These are phyloP conservation scores for Nemania sp. DNA, from an alignment of 2,329 filamentous ascomycete species.

Conservation along the genomic window DNA sequence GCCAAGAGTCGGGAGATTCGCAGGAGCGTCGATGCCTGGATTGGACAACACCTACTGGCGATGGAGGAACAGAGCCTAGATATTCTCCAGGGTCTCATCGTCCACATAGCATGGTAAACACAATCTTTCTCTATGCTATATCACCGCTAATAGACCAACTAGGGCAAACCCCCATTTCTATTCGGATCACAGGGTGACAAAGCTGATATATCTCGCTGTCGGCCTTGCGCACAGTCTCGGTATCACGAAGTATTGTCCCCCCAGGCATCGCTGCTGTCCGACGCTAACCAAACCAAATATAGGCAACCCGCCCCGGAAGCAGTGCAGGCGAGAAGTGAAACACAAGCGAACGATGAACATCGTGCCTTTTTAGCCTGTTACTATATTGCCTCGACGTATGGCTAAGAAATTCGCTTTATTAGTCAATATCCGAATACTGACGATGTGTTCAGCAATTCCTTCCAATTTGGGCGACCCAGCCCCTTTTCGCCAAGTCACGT, in stretches of 20 bases:
- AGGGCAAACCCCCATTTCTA: constrained; percentile 46
- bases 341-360: constrained; percentile 45
- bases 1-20: constrained; percentile 46
- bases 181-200: constrained; percentile 43
- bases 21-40: constrained; percentile 47
- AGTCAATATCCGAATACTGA: background rate
- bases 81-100: constrained; percentile 51
- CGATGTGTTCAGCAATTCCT: constrained; percentile 40
- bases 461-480: constrained; percentile 44
- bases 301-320: constrained; percentile 22
- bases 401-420: no score
- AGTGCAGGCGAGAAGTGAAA: constrained; percentile 28
- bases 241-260: constrained; percentile 37
- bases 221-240: constrained; percentile 49
- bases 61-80: constrained; percentile 49
- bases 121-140: no score
- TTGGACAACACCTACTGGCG: constrained; percentile 49
- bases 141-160: background rate
- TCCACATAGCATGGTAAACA: constrained; percentile 51
- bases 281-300: constrained; percentile 18
- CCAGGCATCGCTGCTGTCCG: constrained; percentile 19
- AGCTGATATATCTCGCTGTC: constrained; percentile 47
- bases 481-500: constrained; percentile 41
- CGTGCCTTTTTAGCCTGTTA: constrained; percentile 47
- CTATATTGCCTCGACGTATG: constrained; percentile 47